A percentile compares a stretch with the other conserved stretches of the same genome.
These are phyloP conservation scores for Colletotrichum sp. DNA, from an alignment of 2,329 filamentous ascomycete genomes.

Conservation along the genomic window DNA sequence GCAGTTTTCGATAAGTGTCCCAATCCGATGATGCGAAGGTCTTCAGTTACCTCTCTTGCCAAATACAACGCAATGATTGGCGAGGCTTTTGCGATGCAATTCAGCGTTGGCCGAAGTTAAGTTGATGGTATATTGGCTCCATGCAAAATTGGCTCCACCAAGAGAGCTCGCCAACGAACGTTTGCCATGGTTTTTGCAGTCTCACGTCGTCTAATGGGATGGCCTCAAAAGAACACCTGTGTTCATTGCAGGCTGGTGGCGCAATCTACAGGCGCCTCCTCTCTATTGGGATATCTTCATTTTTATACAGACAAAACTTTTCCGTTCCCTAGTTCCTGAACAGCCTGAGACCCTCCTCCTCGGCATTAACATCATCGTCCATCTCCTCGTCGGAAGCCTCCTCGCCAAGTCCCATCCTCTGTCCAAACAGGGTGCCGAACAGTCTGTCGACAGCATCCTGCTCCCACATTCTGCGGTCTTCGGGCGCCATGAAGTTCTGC, in stretches of 20 bases:
- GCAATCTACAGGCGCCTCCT: background rate
- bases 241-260: background rate
- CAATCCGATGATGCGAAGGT: background rate
- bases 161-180: background rate
- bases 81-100: background rate
- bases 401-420: constrained; percentile 67
- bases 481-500: constrained; percentile 96
- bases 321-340: constrained; percentile 47
- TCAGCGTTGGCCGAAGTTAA: background rate
- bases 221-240: background rate
- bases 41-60: background rate
- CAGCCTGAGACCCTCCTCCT: constrained; percentile 58
- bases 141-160: background rate
- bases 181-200: background rate
- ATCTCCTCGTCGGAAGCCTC: constrained; percentile 55
- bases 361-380: constrained; percentile 53
- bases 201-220: background rate
- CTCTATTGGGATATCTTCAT: constrained; percentile 16
- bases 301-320: background rate
- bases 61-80: background rate
- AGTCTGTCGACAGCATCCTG: constrained; percentile 78
- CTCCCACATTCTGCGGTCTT: constrained; percentile 83
- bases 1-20: background rate
- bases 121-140: background rate
- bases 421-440: constrained; percentile 77